phyloP scores from a whole-genome alignment of 164 flowering plant species.

The Cinnamomum micranthum region DNA sequence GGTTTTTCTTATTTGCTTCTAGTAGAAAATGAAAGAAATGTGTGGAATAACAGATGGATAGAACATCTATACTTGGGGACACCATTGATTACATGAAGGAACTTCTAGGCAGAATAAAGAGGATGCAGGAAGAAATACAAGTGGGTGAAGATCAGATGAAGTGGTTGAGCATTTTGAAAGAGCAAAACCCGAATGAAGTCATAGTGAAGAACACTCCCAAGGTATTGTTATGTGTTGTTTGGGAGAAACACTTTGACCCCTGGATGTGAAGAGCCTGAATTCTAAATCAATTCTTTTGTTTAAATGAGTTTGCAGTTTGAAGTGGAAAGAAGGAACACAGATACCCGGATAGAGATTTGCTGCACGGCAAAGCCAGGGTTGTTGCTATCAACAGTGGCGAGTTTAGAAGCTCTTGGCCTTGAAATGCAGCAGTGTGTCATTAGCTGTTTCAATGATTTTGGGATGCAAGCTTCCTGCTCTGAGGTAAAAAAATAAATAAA shows the following conservation, averaged over 20 bases:
- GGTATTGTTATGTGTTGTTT: conserved; percentile 30
- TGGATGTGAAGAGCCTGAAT: background rate
- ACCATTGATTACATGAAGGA: conserved; percentile 91
- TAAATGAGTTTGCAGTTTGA: conserved; percentile 50
- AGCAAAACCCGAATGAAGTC: conserved; percentile 51
- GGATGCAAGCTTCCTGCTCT: conserved; percentile 82
- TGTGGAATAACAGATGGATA: conserved; percentile 61
- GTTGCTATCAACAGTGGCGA: conserved; percentile 56
- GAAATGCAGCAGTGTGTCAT: conserved; percentile 91
- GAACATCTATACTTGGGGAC: conserved; percentile 91
- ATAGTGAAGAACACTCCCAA: conserved; percentile 67
- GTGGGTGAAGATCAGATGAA: conserved; percentile 30
- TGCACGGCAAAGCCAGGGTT: conserved; percentile 73
- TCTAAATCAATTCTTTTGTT: background rate
- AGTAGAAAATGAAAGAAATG: background rate
- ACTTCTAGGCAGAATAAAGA: conserved; percentile 62
- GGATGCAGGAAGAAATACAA: conserved; percentile 53
- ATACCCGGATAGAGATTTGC: conserved; percentile 62
- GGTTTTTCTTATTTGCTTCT: no score
- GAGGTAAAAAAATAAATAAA: conserved; percentile 44
- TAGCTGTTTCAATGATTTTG: conserved; percentile 86
- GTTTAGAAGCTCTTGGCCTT: conserved; percentile 75
- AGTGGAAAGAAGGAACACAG: conserved; percentile 59
- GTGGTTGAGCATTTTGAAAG: conserved; percentile 41
- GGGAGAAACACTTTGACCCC: background rate